Base-by-base conservation (phyloP, 2,329 filamentous ascomycete species). In the Sporothrix protearum region DNA sequence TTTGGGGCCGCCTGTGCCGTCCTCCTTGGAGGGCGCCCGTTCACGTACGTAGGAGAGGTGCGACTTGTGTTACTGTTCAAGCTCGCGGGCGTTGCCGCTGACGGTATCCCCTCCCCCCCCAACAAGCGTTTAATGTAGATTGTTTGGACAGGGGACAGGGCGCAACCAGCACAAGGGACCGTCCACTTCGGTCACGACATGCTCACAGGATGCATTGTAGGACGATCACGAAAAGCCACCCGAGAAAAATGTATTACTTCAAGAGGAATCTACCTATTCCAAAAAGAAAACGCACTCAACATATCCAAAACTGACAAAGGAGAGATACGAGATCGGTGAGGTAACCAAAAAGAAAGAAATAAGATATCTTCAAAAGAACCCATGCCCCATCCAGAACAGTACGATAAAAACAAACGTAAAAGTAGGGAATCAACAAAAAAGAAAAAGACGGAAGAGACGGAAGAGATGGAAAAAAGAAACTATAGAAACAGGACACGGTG, bases 341-440 rank as follows among this genome's bases (percentile, higher is more conserved):
- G 14, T 39, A 55, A n/a, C 36, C 49, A 47, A 36, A 12, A 45
- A 22, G 22, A 28, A 59, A 69, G 45, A 42, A 67, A 51, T 25
- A 16, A 61, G 36, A 63, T 19, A 47, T 67, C 47, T 59, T 63
- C 28, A 39, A 49, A 67, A 19, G 53, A 63, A 45, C 33, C 42
- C 33, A 64, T 22, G 36, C 57, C 59, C 42, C 45, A 33, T 30
- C 30, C 45, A 36, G 61, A 51, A 55, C n/a, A 63, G 5, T 4
- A 68, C n/a, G n/a, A 68, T 9, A n/a, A 68, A 42, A 22, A 57
- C 5, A 68, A 55, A 47, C 19, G 33, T 12, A 49, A 36, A n/a
- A 67, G 42, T 30, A 53, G 68, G 67, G 68, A 72, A 64, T 63
- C 69, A 67, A 47, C 53, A 66, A 4, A 68, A 22, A 33, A 63